Conservation (phyloP, 1,284 basidiomycete genomes). For the Thecaphora thlaspeos region DNA sequence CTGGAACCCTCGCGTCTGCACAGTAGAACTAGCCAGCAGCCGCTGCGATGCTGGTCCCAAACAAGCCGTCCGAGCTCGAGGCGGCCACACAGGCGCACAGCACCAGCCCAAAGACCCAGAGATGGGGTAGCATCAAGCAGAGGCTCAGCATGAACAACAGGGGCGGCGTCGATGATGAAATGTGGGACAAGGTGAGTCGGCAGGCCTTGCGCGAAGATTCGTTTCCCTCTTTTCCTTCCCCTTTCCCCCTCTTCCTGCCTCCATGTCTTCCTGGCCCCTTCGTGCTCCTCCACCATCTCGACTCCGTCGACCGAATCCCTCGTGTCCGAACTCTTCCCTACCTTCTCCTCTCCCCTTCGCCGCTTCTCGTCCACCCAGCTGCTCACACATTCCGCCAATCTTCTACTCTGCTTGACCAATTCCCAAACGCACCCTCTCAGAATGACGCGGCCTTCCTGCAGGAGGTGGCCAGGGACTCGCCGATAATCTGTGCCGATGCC, state of each 20-base stretch:
- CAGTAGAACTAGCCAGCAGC: no score
- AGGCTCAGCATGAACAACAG: constrained; percentile 23
- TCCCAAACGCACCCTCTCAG: no score
- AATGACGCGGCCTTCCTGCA: constrained; percentile 37
- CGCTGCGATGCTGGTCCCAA: not conserved
- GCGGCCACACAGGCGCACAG: not conserved
- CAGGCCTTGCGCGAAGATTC: not conserved
- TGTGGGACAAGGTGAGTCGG: constrained; percentile 24
- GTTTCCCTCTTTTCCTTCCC: not conserved
- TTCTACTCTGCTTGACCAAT: no score
- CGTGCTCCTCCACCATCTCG: no score
- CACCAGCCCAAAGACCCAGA: constrained; percentile 5
- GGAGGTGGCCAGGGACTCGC: constrained; percentile 23
- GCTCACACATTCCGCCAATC: no score
- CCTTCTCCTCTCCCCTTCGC: no score
- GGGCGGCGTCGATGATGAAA: constrained; percentile 23
- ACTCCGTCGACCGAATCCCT: no score
- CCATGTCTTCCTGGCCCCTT: no score
- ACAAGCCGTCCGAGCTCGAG: not conserved
- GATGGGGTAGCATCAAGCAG: constrained; percentile 30
- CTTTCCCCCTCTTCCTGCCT: no score
- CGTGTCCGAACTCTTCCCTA: no score
- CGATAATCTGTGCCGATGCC: constrained; percentile 7
- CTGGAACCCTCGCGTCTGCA: no score
- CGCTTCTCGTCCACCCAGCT: no score